phyloP scores from a whole-genome alignment of 176 grass and related monocot genomes.

The Calamus simplicifolius region DNA sequence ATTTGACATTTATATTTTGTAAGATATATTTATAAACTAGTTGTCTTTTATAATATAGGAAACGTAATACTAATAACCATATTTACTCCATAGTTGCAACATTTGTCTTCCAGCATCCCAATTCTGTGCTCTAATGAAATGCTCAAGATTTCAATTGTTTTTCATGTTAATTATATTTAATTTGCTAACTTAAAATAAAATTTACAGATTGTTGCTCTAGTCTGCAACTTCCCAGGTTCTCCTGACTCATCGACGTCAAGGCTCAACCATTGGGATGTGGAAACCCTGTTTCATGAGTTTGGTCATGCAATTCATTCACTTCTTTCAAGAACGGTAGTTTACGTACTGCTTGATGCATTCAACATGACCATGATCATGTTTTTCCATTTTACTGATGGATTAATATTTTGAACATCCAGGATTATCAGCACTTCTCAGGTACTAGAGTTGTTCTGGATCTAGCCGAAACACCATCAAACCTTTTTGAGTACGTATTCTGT shows the following conservation, averaged over 20 bases:
- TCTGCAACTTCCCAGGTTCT: constrained; percentile 76
- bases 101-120: too few species aligned
- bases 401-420: constrained; percentile 38
- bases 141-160: constrained; percentile 1
- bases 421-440: constrained; percentile 98
- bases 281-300: constrained; percentile 98
- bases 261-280: constrained; percentile 73
- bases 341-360: constrained; percentile 10
- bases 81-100: too few species aligned
- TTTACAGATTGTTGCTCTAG: constrained; percentile 72
- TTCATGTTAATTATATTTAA: constrained; percentile 13
- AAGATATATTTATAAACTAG: too few species aligned
- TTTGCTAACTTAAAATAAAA: not conserved
- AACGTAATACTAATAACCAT: too few species aligned
- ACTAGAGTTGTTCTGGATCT: constrained; percentile 94
- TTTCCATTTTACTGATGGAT: constrained; percentile 17
- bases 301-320: constrained; percentile 94
- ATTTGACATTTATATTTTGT: too few species aligned
- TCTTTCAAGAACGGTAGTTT: constrained; percentile 87
- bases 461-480: constrained; percentile 88
- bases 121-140: too few species aligned
- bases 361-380: not conserved
- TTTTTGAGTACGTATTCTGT: constrained; percentile 64
- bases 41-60: too few species aligned
- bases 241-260: constrained; percentile 46